Conservation (phyloP, 345 rosid species). For the Erodium maritimum region DNA sequence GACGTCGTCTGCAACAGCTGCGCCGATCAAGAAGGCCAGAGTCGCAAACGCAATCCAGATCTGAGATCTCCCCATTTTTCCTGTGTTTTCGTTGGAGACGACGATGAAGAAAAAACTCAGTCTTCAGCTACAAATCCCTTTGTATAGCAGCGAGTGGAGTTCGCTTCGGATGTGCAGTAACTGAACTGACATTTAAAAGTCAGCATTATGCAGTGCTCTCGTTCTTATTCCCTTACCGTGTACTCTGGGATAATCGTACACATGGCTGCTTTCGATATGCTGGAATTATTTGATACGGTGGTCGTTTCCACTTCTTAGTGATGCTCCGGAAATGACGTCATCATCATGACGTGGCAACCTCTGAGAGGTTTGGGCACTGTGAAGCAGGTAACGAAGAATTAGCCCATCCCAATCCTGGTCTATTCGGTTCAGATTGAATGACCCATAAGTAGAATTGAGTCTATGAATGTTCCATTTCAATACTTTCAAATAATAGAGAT, state of each 20-base stretch:
- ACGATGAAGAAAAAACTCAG: background rate
- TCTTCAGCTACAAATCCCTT: background rate
- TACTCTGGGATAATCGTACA: too few relatives aligned
- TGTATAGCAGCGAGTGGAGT: background rate
- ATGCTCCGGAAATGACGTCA: slow-evolving; percentile 1
- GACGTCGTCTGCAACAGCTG: slow-evolving; percentile 70
- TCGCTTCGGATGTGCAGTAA: background rate
- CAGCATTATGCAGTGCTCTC: too few relatives aligned
- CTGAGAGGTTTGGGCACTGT: slow-evolving; percentile 4
- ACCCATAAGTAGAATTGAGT: too few relatives aligned
- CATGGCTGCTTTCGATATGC: background rate
- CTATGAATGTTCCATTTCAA: too few relatives aligned
- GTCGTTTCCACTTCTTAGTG: background rate
- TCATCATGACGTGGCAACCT: slow-evolving; percentile 5
- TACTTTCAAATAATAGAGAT: too few relatives aligned
- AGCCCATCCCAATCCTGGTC: background rate
- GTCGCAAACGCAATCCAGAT: slow-evolving; percentile 50
- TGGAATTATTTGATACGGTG: background rate
- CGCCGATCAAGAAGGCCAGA: slow-evolving; percentile 34
- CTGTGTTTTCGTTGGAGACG: background rate
- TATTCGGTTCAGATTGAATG: background rate
- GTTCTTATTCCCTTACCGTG: too few relatives aligned
- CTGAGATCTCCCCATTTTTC: slow-evolving; percentile 44
- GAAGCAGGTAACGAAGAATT: background rate
- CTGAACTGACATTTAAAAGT: too few relatives aligned